Percentiles rank a stretch among this genome's conserved stretches.
Conservation (phyloP, 345 rosid genomes). For the Eucalyptus microcorys region DNA sequence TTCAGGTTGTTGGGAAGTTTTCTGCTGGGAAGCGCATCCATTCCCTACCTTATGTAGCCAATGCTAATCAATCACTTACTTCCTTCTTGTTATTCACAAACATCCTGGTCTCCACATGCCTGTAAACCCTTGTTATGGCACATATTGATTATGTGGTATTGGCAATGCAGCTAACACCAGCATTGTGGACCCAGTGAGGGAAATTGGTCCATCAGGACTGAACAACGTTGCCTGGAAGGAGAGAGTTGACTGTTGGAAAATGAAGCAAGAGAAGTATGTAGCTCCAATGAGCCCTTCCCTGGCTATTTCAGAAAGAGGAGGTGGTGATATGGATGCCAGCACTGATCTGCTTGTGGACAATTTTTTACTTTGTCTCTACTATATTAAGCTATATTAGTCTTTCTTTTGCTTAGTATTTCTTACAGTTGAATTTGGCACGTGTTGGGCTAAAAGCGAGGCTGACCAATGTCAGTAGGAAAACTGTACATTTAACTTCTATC, state of each 20-base stretch:
- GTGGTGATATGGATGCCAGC: slow-evolving; percentile 82
- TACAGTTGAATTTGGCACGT: not conserved
- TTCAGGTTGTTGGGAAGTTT: slow-evolving; percentile 79
- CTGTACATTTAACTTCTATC: not conserved
- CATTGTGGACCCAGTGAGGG: slow-evolving; percentile 49
- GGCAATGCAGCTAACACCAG: slow-evolving; percentile 40
- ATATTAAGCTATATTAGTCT: not conserved
- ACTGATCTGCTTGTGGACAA: slow-evolving; percentile 82
- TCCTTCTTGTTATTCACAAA: not conserved
- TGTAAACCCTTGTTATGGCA: not conserved
- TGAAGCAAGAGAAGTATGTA: slow-evolving; percentile 79
- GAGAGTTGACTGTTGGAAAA: slow-evolving; percentile 93
- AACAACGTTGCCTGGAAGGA: slow-evolving; percentile 82
- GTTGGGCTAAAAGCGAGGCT: not conserved
- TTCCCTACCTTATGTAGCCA: slow-evolving; percentile 25
- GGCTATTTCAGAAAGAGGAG: slow-evolving; percentile 34
- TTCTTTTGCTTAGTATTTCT: not conserved
- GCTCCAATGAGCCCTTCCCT: slow-evolving; percentile 63
- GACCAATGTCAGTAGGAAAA: not conserved
- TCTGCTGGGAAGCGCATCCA: slow-evolving; percentile 52
- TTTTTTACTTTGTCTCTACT: slow-evolving; percentile 43
- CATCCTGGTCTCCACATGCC: not conserved
- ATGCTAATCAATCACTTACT: slow-evolving; percentile 50
- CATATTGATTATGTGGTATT: not conserved
- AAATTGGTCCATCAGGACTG: slow-evolving; percentile 36